Evolutionary conservation across 2,329 filamentous ascomycete genomes (phyloP).

Genomic region (Xylariaceae sp.): DNA sequence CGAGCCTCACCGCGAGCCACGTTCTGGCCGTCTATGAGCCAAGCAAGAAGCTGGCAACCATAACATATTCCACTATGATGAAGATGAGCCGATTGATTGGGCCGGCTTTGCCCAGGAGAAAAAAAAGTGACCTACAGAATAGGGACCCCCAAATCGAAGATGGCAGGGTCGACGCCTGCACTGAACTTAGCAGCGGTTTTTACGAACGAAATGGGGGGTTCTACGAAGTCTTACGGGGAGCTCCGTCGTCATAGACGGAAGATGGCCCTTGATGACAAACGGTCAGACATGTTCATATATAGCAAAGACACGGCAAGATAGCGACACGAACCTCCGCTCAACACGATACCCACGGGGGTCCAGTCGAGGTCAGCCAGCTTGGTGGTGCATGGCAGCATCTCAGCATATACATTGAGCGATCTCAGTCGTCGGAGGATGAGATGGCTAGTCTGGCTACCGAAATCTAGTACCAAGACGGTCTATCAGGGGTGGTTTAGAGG

Average conservation of each 20-base stretch:
- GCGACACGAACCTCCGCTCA: slow-evolving; percentile 56
- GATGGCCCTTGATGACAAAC: slow-evolving; percentile 36
- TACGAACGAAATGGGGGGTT: not conserved
- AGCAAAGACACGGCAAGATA: not conserved
- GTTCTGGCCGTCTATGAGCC: slow-evolving; percentile 57
- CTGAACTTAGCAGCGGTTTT: slow-evolving; percentile 3
- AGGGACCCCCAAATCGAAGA: slow-evolving; percentile 68
- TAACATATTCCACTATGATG: slow-evolving; percentile 51
- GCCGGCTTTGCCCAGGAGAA: not conserved
- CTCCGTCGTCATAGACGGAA: slow-evolving; percentile 74
- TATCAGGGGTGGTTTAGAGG: slow-evolving; percentile 35
- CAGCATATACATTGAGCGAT: slow-evolving; percentile 71
- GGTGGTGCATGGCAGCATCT: slow-evolving; percentile 83
- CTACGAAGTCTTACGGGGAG: slow-evolving; percentile 44
- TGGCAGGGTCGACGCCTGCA: slow-evolving; percentile 66
- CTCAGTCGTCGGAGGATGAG: slow-evolving; percentile 70
- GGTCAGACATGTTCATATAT: slow-evolving; percentile 2
- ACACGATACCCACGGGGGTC: slow-evolving; percentile 78
- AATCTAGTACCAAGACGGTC: slow-evolving; percentile 68
- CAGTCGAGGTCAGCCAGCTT: slow-evolving; percentile 71
- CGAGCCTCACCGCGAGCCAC: slow-evolving; percentile 39
- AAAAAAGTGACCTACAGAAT: slow-evolving; percentile 30
- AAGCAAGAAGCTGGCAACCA: slow-evolving; percentile 60
- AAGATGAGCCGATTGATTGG: slow-evolving; percentile 3
- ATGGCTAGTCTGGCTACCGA: slow-evolving; percentile 63